Evolutionary conservation across 176 grass and related monocot genomes (phyloP), one percentile per base, ranked within the genome.

Genomic region (Raddia distichophylla): DNA sequence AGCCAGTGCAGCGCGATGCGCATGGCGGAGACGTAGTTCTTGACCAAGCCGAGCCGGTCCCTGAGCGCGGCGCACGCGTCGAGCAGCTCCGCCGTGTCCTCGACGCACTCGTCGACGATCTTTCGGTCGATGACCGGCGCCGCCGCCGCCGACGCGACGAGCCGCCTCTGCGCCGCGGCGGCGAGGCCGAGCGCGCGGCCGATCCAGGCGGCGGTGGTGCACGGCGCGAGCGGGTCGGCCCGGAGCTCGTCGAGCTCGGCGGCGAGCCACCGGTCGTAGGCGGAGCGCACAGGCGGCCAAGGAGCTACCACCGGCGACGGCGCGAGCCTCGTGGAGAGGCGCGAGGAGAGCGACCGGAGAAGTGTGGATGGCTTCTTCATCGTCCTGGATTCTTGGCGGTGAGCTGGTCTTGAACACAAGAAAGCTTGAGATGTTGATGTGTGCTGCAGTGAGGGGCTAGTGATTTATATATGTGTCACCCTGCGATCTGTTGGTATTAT

Each of bases 231-330:
- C 17, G 88, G 81, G 60, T 60, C 43, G 34, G 84, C 45, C 14
- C 87, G 92, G 77, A 97, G 91, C 63, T 89, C 87, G 42, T 94
- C 83, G 71, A 97, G 84, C 86, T 94, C 95, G 18, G 90, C 75
- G 16, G 86, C 78, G 33, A 97, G 83, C 92, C 95, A 97, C 40
- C 85, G 92, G 90, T 94, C 95, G 80, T 94, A 93, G 42, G 83
- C 80, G 0, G 92, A 83, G 13, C 90, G 88, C 18, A 91, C 83
- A 4, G 92, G 95, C 5, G 95, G 92, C 95, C 95, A 97, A 0
- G 95, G 95, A 0, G 75, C 69, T 73, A 97, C 86, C 2, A 65
- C 81, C 45, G 83, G 81, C 11, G 86, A 81, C 6, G 84, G 57
- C 9, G 76, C 48, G 40, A 84, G 77, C 0, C 82, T 81, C 8